A percentile compares a stretch with the other conserved stretches of the same genome.
phyloP scores from a whole-genome alignment of 352 stramenopile species.

The Globisporangium mamillatum region DNA sequence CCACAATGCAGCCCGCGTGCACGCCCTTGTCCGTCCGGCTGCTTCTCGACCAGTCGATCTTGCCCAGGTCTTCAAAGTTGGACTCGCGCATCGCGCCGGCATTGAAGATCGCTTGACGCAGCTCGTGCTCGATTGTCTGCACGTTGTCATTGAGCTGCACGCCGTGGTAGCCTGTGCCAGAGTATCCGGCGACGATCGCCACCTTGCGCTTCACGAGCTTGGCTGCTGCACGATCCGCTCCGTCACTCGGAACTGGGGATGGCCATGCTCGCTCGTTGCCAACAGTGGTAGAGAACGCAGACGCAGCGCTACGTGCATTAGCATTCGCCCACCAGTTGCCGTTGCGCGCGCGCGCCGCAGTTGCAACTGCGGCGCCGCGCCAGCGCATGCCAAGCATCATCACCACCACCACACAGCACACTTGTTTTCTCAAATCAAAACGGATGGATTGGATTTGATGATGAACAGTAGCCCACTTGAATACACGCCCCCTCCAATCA shows the following conservation, averaged over 20 bases:
- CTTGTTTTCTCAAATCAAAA: neutral
- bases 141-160: constrained; percentile 82
- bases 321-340: neutral
- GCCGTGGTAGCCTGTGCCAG: constrained; percentile 73
- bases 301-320: neutral
- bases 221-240: neutral
- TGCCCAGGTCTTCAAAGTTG: constrained; percentile 84
- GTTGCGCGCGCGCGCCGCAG: constrained; percentile 1
- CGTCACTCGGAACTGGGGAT: neutral
- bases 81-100: constrained; percentile 83
- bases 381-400: constrained; percentile 12
- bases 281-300: neutral
- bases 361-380: neutral
- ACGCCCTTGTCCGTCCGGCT: constrained; percentile 92
- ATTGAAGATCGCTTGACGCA: constrained; percentile 76
- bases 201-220: constrained; percentile 82
- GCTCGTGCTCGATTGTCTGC: constrained; percentile 79
- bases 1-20: constrained; percentile 87
- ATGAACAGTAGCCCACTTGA: neutral
- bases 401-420: too few species aligned
- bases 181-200: constrained; percentile 82
- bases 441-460: neutral
- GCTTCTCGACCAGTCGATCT: constrained; percentile 89
- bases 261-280: neutral
- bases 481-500: constrained; percentile 1